Base-by-base conservation (phyloP, 148 eudicot genomes). In the Camellia sinensis region DNA sequence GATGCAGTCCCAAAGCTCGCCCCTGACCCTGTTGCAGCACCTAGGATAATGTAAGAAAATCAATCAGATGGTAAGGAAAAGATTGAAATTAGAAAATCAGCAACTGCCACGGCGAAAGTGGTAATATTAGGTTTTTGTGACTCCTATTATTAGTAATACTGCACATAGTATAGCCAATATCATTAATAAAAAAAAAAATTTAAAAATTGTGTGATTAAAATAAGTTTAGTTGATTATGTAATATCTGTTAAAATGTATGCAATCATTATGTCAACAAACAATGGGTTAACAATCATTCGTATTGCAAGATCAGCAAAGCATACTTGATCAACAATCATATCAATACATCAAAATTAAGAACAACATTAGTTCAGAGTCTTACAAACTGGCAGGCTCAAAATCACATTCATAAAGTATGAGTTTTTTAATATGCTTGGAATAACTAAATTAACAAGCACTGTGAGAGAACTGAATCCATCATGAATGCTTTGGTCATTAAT, bases 11-110 rank as follows among this genome's bases (percentile, higher is more conserved):
- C 88, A 73, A 93, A 92, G 90, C 98, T 96, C 77, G 97, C 87
- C 67, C 97, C 98, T 66, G 98, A 93, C 70, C 89, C 97, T 77
- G 87, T 84, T 74, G 93, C 93, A 86, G 93, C 91, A 76, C 97
- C 98, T 96, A 86, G 41, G 63, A 45, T 54, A 71, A 86, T 56
- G 43, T 74, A 79, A 71, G 6, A 74, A 69, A 41, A 44, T 56
- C 48, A 48, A 17, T 74, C 64, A 56, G 15, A 22, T 22, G 53
- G 73, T 44, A 45, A 62, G 17, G 72, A 73, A 67, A 7, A 19
- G 60, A 21, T 67, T 19, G 48, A 10, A 75, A 53, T 14, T 59
- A 50, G 46, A 71, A 41, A 71, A 67, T 41, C 15, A 37, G 50
- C 17, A 8, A 22, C 18, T 29, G 22, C 7, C 12, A 10, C 69